Conservation (phyloP, 495 filamentous ascomycete species). For the Lasiosphaeriaceae sp. region DNA sequence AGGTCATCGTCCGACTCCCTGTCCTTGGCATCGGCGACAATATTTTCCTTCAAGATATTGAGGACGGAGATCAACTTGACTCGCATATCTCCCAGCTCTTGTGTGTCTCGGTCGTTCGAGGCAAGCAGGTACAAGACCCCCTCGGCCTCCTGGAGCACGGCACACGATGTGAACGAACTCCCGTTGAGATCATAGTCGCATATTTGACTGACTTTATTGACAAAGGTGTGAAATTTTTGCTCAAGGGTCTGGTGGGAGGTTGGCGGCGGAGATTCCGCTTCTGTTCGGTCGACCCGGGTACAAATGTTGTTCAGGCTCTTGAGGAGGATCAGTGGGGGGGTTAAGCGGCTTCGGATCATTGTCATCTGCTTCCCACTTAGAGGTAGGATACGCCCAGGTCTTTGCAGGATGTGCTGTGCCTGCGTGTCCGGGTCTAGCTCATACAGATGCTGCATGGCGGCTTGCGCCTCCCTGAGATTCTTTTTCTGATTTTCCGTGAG, state of each 20-base stretch:
- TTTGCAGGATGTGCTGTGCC: not conserved
- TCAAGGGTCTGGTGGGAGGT: slow-evolving; percentile 11
- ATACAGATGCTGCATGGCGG: not conserved
- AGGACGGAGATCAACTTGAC: not conserved
- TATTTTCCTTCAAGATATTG: slow-evolving; percentile 8
- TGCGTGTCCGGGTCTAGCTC: not conserved
- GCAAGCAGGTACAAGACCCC: slow-evolving; percentile 8
- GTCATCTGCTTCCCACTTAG: not conserved
- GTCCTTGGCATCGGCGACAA: not conserved
- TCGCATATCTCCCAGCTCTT: not conserved
- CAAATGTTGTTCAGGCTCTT: slow-evolving; percentile 8
- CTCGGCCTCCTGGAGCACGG: not conserved
- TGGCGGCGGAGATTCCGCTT: slow-evolving; percentile 6
- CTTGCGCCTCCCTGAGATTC: not conserved
- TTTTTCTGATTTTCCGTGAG: not conserved
- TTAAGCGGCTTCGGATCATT: slow-evolving; percentile 1
- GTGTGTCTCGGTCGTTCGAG: slow-evolving; percentile 2
- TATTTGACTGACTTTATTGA: slow-evolving; percentile 24
- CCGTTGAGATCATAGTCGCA: slow-evolving; percentile 16
- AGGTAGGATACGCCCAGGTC: not conserved
- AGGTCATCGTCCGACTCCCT: slow-evolving; percentile 6
- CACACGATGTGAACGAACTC: not conserved
- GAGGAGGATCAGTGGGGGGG: slow-evolving; percentile 7
- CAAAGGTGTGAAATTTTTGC: slow-evolving; percentile 15
- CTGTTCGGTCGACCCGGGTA: not conserved